Conservation (phyloP, 306 rosid genomes). For the Astragalus membranaceus region DNA sequence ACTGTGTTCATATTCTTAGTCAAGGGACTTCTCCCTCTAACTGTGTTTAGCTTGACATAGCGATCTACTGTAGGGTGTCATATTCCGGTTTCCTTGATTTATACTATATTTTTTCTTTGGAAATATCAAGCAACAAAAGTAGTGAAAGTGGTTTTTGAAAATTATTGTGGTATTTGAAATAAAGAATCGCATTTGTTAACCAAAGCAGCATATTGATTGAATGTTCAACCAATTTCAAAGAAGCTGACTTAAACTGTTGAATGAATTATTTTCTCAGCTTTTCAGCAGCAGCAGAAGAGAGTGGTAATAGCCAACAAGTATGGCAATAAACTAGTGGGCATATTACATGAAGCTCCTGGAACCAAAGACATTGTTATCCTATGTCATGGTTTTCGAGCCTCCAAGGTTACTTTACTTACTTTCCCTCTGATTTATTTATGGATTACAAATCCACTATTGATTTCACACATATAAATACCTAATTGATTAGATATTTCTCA, state of each 20-base stretch:
- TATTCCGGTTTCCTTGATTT: too few species aligned
- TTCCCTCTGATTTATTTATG: not conserved
- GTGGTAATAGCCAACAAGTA: conserved; percentile 48
- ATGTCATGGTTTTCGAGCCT: conserved; percentile 61
- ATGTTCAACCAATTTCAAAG: not conserved
- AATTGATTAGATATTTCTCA: not conserved
- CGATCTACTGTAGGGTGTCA: too few species aligned
- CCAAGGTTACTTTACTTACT: conserved; percentile 44
- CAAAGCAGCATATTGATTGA: not conserved
- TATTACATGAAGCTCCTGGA: conserved; percentile 58
- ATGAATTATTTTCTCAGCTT: conserved; percentile 30
- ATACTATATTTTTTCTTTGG: too few species aligned
- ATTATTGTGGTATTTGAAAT: not conserved
- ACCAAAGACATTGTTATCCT: conserved; percentile 52
- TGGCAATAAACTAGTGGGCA: conserved; percentile 62
- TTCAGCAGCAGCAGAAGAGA: conserved; percentile 32
- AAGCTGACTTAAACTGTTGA: not conserved
- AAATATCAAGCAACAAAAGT: too few species aligned
- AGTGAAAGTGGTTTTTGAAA: not conserved
- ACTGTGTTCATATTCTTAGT: too few species aligned
- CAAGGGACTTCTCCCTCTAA: too few species aligned
- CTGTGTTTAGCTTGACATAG: too few species aligned
- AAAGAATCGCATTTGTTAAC: not conserved
- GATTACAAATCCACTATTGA: not conserved
- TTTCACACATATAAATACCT: not conserved